Evolutionary conservation across 1,284 basidiomycete genomes (phyloP), one percentile per base, ranked within the genome.

Genomic region (Sporisorium reilianum): DNA sequence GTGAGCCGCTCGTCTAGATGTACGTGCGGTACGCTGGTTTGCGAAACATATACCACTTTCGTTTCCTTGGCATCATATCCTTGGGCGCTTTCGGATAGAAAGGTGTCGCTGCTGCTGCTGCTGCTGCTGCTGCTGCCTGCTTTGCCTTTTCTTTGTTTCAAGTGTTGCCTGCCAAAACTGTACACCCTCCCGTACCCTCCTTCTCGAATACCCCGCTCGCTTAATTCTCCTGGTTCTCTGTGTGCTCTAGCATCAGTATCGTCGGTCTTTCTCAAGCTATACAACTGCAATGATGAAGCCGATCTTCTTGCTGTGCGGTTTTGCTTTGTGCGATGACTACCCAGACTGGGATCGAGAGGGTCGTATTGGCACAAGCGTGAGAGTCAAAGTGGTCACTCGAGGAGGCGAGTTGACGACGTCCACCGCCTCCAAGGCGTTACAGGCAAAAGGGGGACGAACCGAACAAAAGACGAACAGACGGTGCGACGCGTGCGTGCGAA

Each of bases 1-100:
- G 83, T 52, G 80, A 84, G 66, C 57, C 62, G 25, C 60, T 80
- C 14, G 71, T 75, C 44, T 81, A 51, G 52, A 34, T 32, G 6
- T 56, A 49, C 54, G 54, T 18, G 42, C 18, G 18, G 2, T 30
- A 2, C n/a, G 28, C 12, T 36, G 25, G 41, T 8, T 32, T 49
- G n/a, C n/a, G 52, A 32, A 23, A 9, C 5, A 34, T 42, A 53
- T 49, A 53, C 52, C 51, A 49, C 44, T 12, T 40, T 55, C 46
- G 38, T 62, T 28, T 49, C 20, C 28, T 53, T n/a, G n/a, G n/a
- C n/a, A 20, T 38, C 5, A 46, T 14, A 34, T 32, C 50, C n/a
- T 8, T 34, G 20, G 36, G 18, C 16, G 11, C 49, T n/a, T 18
- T 4, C 28, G n/a, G 42, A 26, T 34, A n/a, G 38, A 16, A 25